phyloP scores from a whole-genome alignment of 2,329 filamentous ascomycete genomes.

The Fusarium burgessii region DNA sequence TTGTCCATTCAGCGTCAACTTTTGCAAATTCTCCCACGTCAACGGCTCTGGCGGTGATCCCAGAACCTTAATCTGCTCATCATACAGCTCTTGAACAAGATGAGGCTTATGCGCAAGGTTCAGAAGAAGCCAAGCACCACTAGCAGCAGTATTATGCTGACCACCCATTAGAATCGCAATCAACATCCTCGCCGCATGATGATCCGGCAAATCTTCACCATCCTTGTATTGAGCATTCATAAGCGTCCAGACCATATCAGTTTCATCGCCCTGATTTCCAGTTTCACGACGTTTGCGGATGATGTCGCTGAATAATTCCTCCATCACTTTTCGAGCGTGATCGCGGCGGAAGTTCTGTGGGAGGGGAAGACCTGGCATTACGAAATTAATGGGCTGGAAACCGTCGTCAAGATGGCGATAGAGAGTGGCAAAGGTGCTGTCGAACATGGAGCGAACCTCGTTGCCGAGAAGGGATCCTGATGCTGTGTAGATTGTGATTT shows the following conservation, averaged over 20 bases:
- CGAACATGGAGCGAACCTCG: conserved; percentile 83
- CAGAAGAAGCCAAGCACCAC: conserved; percentile 84
- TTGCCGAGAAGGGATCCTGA: conserved; percentile 85
- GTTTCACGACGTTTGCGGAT: conserved; percentile 75
- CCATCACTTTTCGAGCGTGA: conserved; percentile 81
- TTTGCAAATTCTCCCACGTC: conserved; percentile 80
- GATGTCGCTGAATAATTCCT: conserved; percentile 82
- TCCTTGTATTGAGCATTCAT: conserved; percentile 89
- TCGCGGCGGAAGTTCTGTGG: conserved; percentile 87
- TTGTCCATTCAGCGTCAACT: conserved; percentile 82
- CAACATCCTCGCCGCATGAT: conserved; percentile 90
- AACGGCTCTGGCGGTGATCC: conserved; percentile 79
- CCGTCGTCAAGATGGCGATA: conserved; percentile 92
- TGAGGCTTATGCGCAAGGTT: conserved; percentile 82
- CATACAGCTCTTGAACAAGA: conserved; percentile 81
- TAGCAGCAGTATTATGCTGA: conserved; percentile 88
- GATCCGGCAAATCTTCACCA: conserved; percentile 78
- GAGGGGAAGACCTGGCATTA: conserved; percentile 85
- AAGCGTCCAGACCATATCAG: conserved; percentile 89
- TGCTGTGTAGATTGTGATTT: conserved; percentile 92
- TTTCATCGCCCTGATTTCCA: conserved; percentile 61
- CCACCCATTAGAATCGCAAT: conserved; percentile 92
- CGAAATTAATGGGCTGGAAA: conserved; percentile 89
- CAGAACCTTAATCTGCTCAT: conserved; percentile 80
- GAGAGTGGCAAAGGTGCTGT: conserved; percentile 81